Conservation (phyloP, 1,284 basidiomycete species). For the Ustilago bromivora region DNA sequence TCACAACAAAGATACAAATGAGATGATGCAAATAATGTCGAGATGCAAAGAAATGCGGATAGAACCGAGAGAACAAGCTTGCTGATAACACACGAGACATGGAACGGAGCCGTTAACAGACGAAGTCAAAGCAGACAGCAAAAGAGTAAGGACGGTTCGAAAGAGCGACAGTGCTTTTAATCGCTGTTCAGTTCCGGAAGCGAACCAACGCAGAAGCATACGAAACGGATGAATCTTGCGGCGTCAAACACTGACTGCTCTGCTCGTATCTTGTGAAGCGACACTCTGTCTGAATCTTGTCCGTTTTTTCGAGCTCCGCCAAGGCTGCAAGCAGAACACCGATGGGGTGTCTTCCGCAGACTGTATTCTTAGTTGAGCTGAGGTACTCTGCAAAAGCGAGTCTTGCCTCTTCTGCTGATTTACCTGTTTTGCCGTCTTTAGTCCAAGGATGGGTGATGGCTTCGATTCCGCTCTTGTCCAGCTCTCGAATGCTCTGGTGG, state of each 20-base stretch:
- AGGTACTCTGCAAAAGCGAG: slow-evolving; percentile 76
- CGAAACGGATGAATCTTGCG: slow-evolving; percentile 88
- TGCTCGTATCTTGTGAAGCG: slow-evolving; percentile 73
- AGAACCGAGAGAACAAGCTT: background rate
- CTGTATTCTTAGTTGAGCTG: slow-evolving; percentile 87
- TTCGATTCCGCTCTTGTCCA: slow-evolving; percentile 84
- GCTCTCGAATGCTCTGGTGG: slow-evolving; percentile 76
- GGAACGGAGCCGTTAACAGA: background rate
- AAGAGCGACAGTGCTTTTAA: background rate
- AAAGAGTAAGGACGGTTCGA: background rate
- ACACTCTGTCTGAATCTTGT: slow-evolving; percentile 55
- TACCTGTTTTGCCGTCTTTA: slow-evolving; percentile 42
- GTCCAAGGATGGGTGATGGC: slow-evolving; percentile 75
- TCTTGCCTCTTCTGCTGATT: slow-evolving; percentile 51
- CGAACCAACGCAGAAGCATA: slow-evolving; percentile 83
- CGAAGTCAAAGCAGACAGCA: background rate
- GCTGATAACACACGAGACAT: background rate
- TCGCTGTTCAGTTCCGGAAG: slow-evolving; percentile 11
- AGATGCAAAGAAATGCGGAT: background rate
- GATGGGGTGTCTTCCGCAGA: slow-evolving; percentile 95
- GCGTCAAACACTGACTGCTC: slow-evolving; percentile 79
- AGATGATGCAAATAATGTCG: background rate
- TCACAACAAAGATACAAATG: background rate
- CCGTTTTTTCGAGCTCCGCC: slow-evolving; percentile 74
- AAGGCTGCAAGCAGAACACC: slow-evolving; percentile 87